Conservation (phyloP, 441 rosid species). For the Gossypium aridum region DNA sequence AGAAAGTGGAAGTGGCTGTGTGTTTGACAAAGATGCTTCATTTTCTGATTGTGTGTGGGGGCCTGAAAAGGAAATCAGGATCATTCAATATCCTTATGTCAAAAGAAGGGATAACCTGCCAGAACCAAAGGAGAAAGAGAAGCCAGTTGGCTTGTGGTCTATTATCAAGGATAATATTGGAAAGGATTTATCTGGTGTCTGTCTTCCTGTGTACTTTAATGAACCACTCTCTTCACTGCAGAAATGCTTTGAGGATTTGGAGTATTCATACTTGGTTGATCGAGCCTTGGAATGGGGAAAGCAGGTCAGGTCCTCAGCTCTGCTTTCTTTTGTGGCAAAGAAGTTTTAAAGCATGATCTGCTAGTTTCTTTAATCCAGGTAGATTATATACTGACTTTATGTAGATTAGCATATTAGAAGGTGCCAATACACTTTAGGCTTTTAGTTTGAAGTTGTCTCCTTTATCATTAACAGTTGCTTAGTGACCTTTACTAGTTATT, state of each 20-base stretch:
- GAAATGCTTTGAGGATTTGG: slow-evolving; percentile 97
- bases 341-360: slow-evolving; percentile 22
- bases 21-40: slow-evolving; percentile 45
- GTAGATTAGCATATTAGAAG: not conserved
- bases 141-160: slow-evolving; percentile 92
- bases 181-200: slow-evolving; percentile 94
- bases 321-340: slow-evolving; percentile 21
- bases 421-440: not conserved
- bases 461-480: not conserved
- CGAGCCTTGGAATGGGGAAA: slow-evolving; percentile 87
- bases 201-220: slow-evolving; percentile 92
- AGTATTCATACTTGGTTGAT: slow-evolving; percentile 82
- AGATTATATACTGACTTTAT: slow-evolving; percentile 13
- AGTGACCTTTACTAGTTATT: not conserved
- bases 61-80: slow-evolving; percentile 40
- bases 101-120: slow-evolving; percentile 84
- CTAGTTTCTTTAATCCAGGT: slow-evolving; percentile 17
- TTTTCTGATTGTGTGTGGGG: slow-evolving; percentile 46
- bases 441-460: not conserved
- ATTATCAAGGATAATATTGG: slow-evolving; percentile 94
- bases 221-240: slow-evolving; percentile 94
- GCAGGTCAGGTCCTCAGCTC: slow-evolving; percentile 57
- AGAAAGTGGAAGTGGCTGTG: slow-evolving; percentile 55
- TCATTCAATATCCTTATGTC: slow-evolving; percentile 61
- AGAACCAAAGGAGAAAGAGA: slow-evolving; percentile 92